A percentile compares a stretch with the other conserved stretches of the same genome.
phyloP scores from a whole-genome alignment of 345 rosid species.

The Bretschneidera sinensis region DNA sequence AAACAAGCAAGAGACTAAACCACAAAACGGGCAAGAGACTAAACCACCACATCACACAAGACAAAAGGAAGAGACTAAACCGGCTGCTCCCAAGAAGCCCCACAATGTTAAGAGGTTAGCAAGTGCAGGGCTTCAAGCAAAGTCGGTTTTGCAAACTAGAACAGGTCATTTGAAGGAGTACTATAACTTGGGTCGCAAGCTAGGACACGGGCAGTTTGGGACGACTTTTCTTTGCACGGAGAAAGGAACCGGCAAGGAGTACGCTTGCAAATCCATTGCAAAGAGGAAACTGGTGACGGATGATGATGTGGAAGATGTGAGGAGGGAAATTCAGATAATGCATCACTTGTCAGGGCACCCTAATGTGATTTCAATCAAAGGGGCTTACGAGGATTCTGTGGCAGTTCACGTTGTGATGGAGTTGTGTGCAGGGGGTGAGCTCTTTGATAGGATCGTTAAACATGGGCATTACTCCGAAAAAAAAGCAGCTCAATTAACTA shows the following conservation, averaged over 20 bases:
- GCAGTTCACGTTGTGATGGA: conserved; percentile 96
- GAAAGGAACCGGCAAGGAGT: conserved; percentile 69
- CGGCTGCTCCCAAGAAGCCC: conserved; percentile 29
- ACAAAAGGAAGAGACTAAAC: no score
- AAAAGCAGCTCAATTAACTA: conserved; percentile 66
- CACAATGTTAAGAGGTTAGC: conserved; percentile 46
- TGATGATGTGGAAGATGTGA: conserved; percentile 82
- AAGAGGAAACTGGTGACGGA: conserved; percentile 60
- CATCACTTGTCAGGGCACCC: conserved; percentile 71
- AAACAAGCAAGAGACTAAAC: no score
- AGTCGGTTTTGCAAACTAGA: conserved; percentile 51
- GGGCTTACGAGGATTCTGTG: conserved; percentile 79
- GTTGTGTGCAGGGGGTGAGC: conserved; percentile 86
- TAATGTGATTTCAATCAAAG: conserved; percentile 65
- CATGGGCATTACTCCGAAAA: conserved; percentile 77
- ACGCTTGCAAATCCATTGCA: conserved; percentile 85
- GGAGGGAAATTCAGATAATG: conserved; percentile 93
- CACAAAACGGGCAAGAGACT: no score
- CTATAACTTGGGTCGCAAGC: conserved; percentile 59
- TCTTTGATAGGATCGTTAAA: conserved; percentile 76
- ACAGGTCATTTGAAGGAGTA: conserved; percentile 68
- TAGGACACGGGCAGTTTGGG: conserved; percentile 93
- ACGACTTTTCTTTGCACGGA: conserved; percentile 70
- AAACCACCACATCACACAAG: no score
- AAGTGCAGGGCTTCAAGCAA: conserved; percentile 55